These are phyloP conservation scores for Staphylotrichum longicolle DNA, from an alignment of 495 filamentous ascomycete species.

Conservation along the genomic window DNA sequence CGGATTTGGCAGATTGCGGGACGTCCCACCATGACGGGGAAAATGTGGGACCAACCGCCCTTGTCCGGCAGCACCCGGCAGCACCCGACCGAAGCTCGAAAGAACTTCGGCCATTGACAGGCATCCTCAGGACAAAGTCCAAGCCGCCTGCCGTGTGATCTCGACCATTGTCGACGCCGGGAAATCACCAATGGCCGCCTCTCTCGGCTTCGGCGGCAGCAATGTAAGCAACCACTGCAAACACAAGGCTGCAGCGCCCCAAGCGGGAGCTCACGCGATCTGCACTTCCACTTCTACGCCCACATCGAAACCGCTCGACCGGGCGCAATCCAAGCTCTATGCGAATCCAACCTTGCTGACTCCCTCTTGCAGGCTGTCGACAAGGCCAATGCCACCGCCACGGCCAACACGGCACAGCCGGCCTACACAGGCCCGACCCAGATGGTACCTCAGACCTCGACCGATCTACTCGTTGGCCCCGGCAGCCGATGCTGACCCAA, in stretches of 20 bases:
- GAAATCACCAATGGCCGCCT: constrained; percentile 22
- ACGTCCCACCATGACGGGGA: too few relatives aligned
- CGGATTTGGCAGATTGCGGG: too few relatives aligned
- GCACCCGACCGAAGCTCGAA: constrained; percentile 11
- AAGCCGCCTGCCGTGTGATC: neutral
- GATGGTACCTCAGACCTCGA: constrained; percentile 9
- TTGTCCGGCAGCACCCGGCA: neutral
- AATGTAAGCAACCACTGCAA: constrained; percentile 18
- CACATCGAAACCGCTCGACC: too few relatives aligned
- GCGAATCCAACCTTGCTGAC: neutral
- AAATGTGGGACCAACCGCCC: too few relatives aligned
- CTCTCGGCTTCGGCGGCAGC: constrained; percentile 21
- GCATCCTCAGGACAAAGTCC: too few relatives aligned
- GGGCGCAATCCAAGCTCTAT: neutral
- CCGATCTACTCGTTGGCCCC: neutral
- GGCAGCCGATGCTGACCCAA: constrained; percentile 5
- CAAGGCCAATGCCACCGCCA: constrained; percentile 8
- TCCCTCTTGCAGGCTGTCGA: constrained; percentile 8
- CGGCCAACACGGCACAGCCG: neutral
- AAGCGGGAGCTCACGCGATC: neutral
- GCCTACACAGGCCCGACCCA: constrained; percentile 8
- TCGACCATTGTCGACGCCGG: constrained; percentile 1
- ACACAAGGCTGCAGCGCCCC: neutral
- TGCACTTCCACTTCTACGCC: neutral
- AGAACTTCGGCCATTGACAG: constrained; percentile 2